These are phyloP conservation scores for Xerocomellus intermedius DNA, from an alignment of 768 basidiomycete species.

Conservation along the genomic window DNA sequence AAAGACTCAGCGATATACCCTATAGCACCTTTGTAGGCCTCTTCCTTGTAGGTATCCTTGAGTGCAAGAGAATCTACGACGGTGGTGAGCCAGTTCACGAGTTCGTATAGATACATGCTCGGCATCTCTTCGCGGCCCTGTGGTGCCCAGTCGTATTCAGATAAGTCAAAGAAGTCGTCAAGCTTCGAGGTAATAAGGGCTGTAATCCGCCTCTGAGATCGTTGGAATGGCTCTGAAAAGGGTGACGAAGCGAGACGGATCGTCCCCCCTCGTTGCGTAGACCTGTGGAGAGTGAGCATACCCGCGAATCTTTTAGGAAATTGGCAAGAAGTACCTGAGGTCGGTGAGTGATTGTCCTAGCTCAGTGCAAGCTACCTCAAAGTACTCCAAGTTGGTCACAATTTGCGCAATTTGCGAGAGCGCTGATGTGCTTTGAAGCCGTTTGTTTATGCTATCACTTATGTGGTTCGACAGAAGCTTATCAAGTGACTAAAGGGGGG, in stretches of 20 bases:
- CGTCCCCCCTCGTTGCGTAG: constrained; percentile 79
- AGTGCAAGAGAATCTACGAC: constrained; percentile 89
- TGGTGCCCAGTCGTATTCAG: constrained; percentile 94
- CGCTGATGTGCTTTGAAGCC: constrained; percentile 72
- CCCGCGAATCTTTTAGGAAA: background rate
- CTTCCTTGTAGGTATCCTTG: constrained; percentile 82
- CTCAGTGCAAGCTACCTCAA: constrained; percentile 80
- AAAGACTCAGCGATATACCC: constrained; percentile 83
- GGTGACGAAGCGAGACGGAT: constrained; percentile 67
- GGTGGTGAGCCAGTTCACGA: constrained; percentile 94
- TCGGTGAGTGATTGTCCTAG: constrained; percentile 81
- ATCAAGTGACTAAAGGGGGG: constrained; percentile 70
- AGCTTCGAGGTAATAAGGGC: constrained; percentile 86
- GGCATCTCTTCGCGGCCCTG: constrained; percentile 67
- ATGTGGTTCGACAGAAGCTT: constrained; percentile 74
- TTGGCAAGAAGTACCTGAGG: constrained; percentile 55
- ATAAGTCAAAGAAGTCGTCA: constrained; percentile 92
- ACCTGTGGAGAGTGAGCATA: constrained; percentile 43
- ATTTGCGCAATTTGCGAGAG: constrained; percentile 92
- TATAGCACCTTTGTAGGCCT: constrained; percentile 87
- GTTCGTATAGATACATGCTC: constrained; percentile 92
- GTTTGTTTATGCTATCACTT: constrained; percentile 68
- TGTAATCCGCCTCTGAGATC: constrained; percentile 74
- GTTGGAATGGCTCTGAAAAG: constrained; percentile 67
- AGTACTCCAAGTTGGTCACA: constrained; percentile 89